These are phyloP conservation scores for Climacium dendroides DNA, from an alignment of 225 moss, liverwort and hornwort genomes.

Conservation along the genomic window DNA sequence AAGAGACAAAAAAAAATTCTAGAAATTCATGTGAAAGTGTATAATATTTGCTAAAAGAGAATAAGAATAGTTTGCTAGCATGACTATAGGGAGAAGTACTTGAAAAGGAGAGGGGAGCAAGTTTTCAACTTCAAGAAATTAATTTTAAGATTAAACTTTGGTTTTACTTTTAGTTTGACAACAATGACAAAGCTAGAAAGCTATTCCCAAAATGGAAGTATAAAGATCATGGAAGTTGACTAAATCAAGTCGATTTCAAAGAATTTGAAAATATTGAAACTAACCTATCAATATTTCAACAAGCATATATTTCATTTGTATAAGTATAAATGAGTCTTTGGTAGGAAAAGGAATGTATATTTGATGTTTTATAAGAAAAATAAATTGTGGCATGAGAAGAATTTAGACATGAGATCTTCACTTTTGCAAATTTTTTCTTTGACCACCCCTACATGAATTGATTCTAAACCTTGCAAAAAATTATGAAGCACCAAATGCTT, in stretches of 20 bases:
- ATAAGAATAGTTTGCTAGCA: background rate
- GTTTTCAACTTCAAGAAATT: rapidly evolving
- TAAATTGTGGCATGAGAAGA: background rate
- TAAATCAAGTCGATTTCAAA: rapidly evolving
- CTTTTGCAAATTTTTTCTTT: background rate
- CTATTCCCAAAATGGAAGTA: background rate
- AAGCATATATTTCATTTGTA: rapidly evolving
- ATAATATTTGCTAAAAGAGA: rapidly evolving
- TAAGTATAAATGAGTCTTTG: too few relatives aligned
- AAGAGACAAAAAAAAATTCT: background rate
- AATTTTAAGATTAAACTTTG: background rate
- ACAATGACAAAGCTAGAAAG: background rate
- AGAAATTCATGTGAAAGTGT: rapidly evolving
- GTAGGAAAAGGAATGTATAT: background rate
- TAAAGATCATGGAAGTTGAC: background rate
- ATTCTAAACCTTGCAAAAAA: background rate
- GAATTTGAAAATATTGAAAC: background rate
- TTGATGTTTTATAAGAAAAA: background rate
- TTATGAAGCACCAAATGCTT: background rate
- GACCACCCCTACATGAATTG: background rate
- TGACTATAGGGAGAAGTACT: too few relatives aligned
- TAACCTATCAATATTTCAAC: background rate
- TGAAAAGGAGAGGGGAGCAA: too few relatives aligned
- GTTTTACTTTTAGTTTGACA: background rate
- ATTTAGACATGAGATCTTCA: background rate